A percentile compares a stretch with the other conserved stretches of the same genome.
phyloP scores from a whole-genome alignment of 352 stramenopile species.

The Pythium dissimile region DNA sequence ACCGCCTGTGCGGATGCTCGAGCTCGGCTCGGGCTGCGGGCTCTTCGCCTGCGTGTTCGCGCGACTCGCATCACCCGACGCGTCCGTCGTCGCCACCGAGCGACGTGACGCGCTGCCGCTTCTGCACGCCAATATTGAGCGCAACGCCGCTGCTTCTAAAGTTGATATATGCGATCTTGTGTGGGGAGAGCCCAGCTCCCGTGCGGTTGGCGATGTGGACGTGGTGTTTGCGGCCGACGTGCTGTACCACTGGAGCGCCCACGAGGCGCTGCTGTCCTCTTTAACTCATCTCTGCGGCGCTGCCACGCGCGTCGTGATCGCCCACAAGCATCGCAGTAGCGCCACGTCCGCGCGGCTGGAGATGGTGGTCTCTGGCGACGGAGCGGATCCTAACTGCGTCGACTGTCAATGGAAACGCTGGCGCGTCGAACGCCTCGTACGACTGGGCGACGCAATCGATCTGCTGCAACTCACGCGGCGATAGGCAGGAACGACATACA shows the following conservation, averaged over 20 bases:
- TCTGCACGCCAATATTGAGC: constrained; percentile 30
- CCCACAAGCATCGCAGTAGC: constrained; percentile 50
- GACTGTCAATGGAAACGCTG: constrained; percentile 31
- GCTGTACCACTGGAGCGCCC: constrained; percentile 56
- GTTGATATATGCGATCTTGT: constrained; percentile 21
- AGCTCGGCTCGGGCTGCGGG: constrained; percentile 46
- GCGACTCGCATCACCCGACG: background rate
- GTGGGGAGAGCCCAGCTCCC: constrained; percentile 26
- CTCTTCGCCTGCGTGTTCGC: constrained; percentile 40
- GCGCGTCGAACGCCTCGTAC: constrained; percentile 18
- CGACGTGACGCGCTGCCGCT: constrained; percentile 24
- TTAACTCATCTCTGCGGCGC: constrained; percentile 16
- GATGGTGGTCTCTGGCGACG: constrained; percentile 17
- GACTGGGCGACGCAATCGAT: constrained; percentile 18
- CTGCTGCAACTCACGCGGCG: constrained; percentile 23
- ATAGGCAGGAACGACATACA: background rate
- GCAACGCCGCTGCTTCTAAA: constrained; percentile 12
- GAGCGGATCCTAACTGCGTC: background rate
- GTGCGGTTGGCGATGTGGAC: background rate
- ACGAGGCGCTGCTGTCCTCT: constrained; percentile 40
- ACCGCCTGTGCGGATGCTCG: constrained; percentile 23
- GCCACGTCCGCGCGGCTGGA: constrained; percentile 27
- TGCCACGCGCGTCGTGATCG: constrained; percentile 27
- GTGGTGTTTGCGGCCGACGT: constrained; percentile 53
- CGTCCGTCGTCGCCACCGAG: constrained; percentile 35